Evolutionary conservation across 179 eudicot species (phyloP).

Genomic region (Actinidia arguta): DNA sequence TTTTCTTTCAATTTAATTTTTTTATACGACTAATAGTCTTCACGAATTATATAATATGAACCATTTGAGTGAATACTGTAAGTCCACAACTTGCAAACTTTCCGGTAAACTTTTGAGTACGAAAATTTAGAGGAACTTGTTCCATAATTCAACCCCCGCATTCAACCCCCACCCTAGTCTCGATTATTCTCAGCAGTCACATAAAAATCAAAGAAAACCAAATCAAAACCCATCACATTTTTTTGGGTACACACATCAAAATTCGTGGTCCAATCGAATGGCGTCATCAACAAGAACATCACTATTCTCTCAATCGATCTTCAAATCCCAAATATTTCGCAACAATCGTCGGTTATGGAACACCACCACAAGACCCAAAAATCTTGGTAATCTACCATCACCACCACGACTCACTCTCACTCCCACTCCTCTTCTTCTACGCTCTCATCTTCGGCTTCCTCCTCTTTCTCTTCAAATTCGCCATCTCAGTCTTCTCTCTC

Average conservation of each 20-base stretch:
- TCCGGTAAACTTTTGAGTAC: too few relatives aligned
- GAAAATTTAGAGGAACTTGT: too few relatives aligned
- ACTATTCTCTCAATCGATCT: constrained; percentile 6
- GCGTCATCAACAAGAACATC: neutral
- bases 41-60: too few relatives aligned
- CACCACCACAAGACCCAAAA: neutral
- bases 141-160: too few relatives aligned
- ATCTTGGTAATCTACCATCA: constrained; percentile 1
- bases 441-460: constrained; percentile 34
- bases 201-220: neutral
- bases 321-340: constrained; percentile 21
- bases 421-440: constrained; percentile 32
- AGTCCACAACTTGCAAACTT: too few relatives aligned
- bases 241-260: neutral
- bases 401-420: constrained; percentile 20
- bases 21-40: too few relatives aligned
- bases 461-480: constrained; percentile 20
- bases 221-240: neutral
- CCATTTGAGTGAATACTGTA: too few relatives aligned
- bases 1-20: too few relatives aligned
- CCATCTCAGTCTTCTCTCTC: constrained; percentile 30
- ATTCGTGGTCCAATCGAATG: neutral
- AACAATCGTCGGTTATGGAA: neutral
- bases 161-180: too few relatives aligned
- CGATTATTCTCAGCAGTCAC: too few relatives aligned